Evolutionary conservation across 2,329 filamentous ascomycete species (phyloP).

Genomic region (Bipolaris zeicola): DNA sequence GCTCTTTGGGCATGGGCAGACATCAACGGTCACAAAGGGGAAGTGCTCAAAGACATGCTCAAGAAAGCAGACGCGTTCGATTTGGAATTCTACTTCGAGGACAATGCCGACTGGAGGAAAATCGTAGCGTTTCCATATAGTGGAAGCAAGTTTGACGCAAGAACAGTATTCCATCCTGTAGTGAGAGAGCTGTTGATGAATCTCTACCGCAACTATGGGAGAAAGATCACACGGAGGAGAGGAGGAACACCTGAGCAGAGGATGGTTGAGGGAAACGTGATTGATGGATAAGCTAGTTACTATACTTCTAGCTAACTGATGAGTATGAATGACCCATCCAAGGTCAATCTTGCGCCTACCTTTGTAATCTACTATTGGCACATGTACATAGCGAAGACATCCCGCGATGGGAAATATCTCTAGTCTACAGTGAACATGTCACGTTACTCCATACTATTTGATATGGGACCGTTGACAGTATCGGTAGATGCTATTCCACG

Average conservation of each 20-base stretch:
- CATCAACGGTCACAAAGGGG: slow-evolving; percentile 33
- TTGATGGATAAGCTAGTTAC: slow-evolving; percentile 1
- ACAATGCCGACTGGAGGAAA: slow-evolving; percentile 32
- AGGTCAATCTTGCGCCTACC: neutral
- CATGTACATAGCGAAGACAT: neutral
- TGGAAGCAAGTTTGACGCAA: slow-evolving; percentile 41
- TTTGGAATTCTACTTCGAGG: slow-evolving; percentile 43
- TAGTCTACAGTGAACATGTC: neutral
- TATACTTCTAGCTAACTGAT: neutral
- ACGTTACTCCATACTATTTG: neutral
- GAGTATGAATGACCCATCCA: neutral
- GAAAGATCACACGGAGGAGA: slow-evolving; percentile 36
- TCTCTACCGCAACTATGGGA: slow-evolving; percentile 42
- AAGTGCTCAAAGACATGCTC: slow-evolving; percentile 39
- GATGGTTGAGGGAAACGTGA: neutral
- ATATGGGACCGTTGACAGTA: neutral
- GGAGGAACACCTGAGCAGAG: slow-evolving; percentile 1
- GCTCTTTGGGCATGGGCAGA: slow-evolving; percentile 44
- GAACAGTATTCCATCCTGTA: slow-evolving; percentile 29
- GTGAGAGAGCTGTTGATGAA: slow-evolving; percentile 37
- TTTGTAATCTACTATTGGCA: neutral
- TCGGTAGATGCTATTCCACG: neutral
- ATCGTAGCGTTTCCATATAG: slow-evolving; percentile 45
- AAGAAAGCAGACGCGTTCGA: slow-evolving; percentile 39
- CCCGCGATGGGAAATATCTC: too few species aligned